Conservation (phyloP, 495 filamentous ascomycete species). For the Neurospora sp. region DNA sequence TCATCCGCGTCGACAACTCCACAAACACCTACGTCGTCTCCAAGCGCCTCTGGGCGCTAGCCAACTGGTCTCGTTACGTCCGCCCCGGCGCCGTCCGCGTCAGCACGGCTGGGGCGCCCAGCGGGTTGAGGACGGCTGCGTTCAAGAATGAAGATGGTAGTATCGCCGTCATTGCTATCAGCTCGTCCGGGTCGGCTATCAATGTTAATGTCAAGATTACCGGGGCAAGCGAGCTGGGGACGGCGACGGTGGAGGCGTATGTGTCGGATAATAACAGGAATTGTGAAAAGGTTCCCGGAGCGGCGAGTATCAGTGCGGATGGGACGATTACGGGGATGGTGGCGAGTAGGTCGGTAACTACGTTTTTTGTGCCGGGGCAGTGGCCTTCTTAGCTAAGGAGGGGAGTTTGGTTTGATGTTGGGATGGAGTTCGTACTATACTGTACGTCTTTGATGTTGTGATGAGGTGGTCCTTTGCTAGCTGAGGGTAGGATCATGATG, state of each 20-base stretch:
- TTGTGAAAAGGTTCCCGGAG: constrained; percentile 14
- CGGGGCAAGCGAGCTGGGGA: constrained; percentile 7
- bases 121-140: constrained; percentile 35
- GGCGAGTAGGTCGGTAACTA: constrained; percentile 27
- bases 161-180: constrained; percentile 38
- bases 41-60: constrained; percentile 45
- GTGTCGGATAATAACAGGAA: constrained; percentile 29
- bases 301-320: constrained; percentile 17
- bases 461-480: too few species aligned
- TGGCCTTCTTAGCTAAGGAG: not conserved
- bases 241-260: constrained; percentile 21
- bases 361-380: constrained; percentile 19
- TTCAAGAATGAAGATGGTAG: constrained; percentile 42
- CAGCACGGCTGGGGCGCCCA: constrained; percentile 16
- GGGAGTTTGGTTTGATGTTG: not conserved
- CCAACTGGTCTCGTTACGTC: constrained; percentile 39
- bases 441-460: not conserved
- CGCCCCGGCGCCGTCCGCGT: constrained; percentile 38
- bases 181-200: constrained; percentile 25
- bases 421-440: not conserved
- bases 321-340: constrained; percentile 27
- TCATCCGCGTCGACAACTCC: constrained; percentile 33
- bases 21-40: constrained; percentile 29
- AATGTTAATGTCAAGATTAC: constrained; percentile 20
- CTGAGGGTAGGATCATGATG: too few species aligned